These are phyloP conservation scores for Kokia cookei DNA, from an alignment of 441 rosid genomes.

Conservation along the genomic window DNA sequence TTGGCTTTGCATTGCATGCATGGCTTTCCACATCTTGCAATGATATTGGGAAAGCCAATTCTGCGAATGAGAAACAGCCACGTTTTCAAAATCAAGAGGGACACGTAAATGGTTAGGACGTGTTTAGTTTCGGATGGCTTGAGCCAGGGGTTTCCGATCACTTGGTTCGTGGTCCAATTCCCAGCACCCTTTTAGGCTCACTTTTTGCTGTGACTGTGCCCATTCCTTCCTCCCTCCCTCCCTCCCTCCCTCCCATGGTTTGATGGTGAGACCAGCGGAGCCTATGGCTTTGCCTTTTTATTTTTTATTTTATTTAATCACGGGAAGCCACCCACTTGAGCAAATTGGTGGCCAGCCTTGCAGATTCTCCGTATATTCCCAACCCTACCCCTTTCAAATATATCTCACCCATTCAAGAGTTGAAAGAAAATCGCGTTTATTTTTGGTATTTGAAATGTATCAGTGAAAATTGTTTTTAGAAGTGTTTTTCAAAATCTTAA, in stretches of 20 bases:
- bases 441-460: too few relatives aligned
- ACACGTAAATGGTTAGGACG: background rate
- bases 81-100: background rate
- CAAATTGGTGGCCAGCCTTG: slow-evolving; percentile 26
- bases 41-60: slow-evolving; percentile 1
- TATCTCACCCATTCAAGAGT: too few relatives aligned
- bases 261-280: slow-evolving; percentile 18
- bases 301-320: background rate
- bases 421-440: too few relatives aligned
- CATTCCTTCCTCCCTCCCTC: background rate
- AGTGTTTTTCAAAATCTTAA: too few relatives aligned
- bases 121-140: background rate
- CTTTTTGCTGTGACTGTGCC: background rate
- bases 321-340: background rate
- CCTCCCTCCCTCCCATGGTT: background rate
- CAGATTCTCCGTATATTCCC: slow-evolving; percentile 17
- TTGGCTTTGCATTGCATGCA: background rate
- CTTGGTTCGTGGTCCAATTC: slow-evolving; percentile 4
- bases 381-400: too few relatives aligned
- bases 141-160: background rate
- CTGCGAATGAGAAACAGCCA: slow-evolving; percentile 11
- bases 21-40: background rate
- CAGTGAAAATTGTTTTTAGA: too few relatives aligned
- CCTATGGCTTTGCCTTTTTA: slow-evolving; percentile 9
- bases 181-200: background rate